Conservation (phyloP, 192 early-diverging fungal species). For the Entomortierella chlamydospora region DNA sequence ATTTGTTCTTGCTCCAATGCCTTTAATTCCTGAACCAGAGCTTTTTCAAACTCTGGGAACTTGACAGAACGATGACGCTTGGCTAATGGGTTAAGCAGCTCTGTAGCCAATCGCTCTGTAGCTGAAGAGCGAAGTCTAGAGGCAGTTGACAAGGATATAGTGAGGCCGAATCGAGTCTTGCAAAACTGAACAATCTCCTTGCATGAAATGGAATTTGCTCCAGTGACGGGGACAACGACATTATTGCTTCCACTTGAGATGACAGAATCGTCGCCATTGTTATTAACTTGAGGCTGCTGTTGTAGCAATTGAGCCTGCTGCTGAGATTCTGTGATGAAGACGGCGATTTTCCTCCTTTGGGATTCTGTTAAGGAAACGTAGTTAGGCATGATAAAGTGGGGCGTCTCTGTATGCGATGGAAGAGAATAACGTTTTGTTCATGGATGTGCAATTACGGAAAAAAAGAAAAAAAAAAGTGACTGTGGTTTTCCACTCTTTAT, state of each 20-base stretch:
- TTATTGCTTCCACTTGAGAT: slow-evolving; percentile 11
- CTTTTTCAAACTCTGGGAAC: slow-evolving; percentile 54
- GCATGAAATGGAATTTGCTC: slow-evolving; percentile 44
- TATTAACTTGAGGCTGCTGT: slow-evolving; percentile 28
- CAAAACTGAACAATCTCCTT: slow-evolving; percentile 56
- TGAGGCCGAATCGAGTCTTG: slow-evolving; percentile 52
- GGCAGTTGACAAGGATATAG: slow-evolving; percentile 49
- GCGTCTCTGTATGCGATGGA: too few relatives aligned
- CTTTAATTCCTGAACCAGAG: slow-evolving; percentile 46
- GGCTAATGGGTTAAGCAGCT: slow-evolving; percentile 45
- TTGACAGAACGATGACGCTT: slow-evolving; percentile 54
- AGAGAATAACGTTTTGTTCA: too few relatives aligned
- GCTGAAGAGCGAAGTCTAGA: slow-evolving; percentile 45
- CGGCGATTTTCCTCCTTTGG: slow-evolving; percentile 50
- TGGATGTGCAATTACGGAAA: background rate
- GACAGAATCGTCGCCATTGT: slow-evolving; percentile 27
- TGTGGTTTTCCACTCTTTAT: too few relatives aligned
- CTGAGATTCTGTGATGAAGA: slow-evolving; percentile 54
- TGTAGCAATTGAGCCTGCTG: slow-evolving; percentile 34
- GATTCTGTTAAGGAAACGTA: slow-evolving; percentile 54
- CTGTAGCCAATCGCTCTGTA: slow-evolving; percentile 48
- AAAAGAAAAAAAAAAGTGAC: background rate
- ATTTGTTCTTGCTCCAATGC: slow-evolving; percentile 48
- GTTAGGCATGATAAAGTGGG: slow-evolving; percentile 29
- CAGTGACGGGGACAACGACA: slow-evolving; percentile 9